Conservation (phyloP, 805 yeast genomes). For the Candida nitratophila region DNA sequence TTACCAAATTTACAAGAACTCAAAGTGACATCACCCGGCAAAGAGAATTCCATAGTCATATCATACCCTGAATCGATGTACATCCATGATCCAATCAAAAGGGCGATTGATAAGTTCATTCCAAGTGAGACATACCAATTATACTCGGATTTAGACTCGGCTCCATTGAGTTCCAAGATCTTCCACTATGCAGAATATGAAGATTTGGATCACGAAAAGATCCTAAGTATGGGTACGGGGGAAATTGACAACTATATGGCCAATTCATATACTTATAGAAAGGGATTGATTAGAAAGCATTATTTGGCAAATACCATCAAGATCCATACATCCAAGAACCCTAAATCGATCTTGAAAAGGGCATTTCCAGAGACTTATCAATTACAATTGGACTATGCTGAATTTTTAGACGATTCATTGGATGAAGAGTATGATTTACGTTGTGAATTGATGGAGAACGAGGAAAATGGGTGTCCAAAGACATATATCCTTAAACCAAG, state of each 20-base stretch:
- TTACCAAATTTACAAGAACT: not conserved
- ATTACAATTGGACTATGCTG: conserved; percentile 91
- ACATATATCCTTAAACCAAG: conserved; percentile 93
- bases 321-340: conserved; percentile 66
- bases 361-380: conserved; percentile 74
- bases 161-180: conserved; percentile 24
- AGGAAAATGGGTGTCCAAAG: conserved; percentile 23
- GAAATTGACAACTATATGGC: conserved; percentile 46
- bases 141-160: conserved; percentile 3
- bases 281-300: conserved; percentile 87
- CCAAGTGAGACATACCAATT: conserved; percentile 5
- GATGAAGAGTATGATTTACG: conserved; percentile 90
- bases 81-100: conserved; percentile 33
- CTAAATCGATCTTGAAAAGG: conserved; percentile 47
- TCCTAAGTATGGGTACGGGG: conserved; percentile 22
- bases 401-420: conserved; percentile 85
- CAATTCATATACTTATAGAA: conserved; percentile 81
- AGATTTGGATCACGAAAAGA: conserved; percentile 67
- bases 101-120: conserved; percentile 26
- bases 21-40: not conserved
- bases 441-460: conserved; percentile 59
- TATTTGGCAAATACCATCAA: conserved; percentile 81
- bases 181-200: conserved; percentile 91
- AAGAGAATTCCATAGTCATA: conserved; percentile 17
- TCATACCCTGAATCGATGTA: conserved; percentile 33